phyloP scores from a whole-genome alignment of 345 rosid genomes.

The Schrenkiella parvula region DNA sequence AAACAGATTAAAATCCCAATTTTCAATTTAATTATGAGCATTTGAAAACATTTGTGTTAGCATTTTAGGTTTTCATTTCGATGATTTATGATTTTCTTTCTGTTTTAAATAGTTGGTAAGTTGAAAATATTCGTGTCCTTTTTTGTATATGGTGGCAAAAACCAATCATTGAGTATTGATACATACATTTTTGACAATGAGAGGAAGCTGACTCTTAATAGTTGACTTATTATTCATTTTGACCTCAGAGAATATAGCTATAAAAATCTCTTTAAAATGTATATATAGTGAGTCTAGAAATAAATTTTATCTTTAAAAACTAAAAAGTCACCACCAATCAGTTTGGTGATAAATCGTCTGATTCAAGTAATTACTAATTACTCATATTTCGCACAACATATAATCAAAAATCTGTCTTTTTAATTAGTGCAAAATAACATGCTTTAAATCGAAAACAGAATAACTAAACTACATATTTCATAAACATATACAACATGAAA shows the following conservation, averaged over 20 bases:
- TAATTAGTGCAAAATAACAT: too few relatives aligned
- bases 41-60: neutral
- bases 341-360: neutral
- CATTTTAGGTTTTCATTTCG: neutral
- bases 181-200: neutral
- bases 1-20: neutral
- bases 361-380: neutral
- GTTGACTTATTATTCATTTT: conserved; percentile 4
- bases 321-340: neutral
- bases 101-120: neutral
- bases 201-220: neutral
- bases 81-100: neutral
- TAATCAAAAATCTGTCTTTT: too few relatives aligned
- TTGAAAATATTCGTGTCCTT: neutral
- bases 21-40: neutral
- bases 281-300: neutral
- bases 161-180: conserved; percentile 8
- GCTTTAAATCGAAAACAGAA: neutral
- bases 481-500: neutral
- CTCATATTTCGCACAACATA: neutral
- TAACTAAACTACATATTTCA: neutral
- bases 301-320: neutral
- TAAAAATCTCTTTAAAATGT: neutral
- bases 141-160: neutral
- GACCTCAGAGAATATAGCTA: neutral